Evolutionary conservation across 192 early-diverging fungal species (phyloP), one percentile per base, ranked within the genome.

Genomic region (Backusella liffmaniae): DNA sequence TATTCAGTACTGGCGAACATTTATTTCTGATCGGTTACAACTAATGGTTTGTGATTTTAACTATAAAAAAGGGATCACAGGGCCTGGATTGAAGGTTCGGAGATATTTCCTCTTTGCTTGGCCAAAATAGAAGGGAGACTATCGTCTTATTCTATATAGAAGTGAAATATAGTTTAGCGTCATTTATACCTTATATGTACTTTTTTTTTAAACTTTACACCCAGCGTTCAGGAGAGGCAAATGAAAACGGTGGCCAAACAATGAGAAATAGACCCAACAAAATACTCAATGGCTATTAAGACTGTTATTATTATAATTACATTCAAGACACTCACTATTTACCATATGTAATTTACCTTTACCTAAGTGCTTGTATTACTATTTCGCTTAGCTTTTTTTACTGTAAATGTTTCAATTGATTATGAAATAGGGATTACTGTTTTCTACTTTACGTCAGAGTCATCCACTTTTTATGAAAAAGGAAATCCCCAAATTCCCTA

Each of bases 71-170:
- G 53, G n/a, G 53, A 56, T 56, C 9, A 56, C 21, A 56, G 53
- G n/a, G 6, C 21, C n/a, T 23, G n/a, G n/a, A 56, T 56, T 21
- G 53, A 26, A n/a, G 6, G 1, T 3, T 56, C n/a, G 53, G 53
- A 56, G 21, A 26, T 9, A 56, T 23, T 21, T 26, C 32, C 32
- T 32, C 1, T 9, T 9, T 10, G 18, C 53, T 56, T 56, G 53
- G n/a, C 8, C n/a, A 26, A 56, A 44, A 56, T 26, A 56, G n/a
- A 56, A 56, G 0, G 8, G 8, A 2, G n/a, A 56, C 26, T 56
- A 56, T 56, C 53, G 53, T 56, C n/a, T 56, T 56, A 56, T 56
- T 56, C 53, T 56, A 56, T 21, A 56, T 56, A 56, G 53, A 56
- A 56, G n/a, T 21, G 8, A 21, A 32, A 56, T 56, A 9, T 21